Evolutionary conservation across 2,329 filamentous ascomycete species (phyloP).

Genomic region (Plectosphaerella sp.): DNA sequence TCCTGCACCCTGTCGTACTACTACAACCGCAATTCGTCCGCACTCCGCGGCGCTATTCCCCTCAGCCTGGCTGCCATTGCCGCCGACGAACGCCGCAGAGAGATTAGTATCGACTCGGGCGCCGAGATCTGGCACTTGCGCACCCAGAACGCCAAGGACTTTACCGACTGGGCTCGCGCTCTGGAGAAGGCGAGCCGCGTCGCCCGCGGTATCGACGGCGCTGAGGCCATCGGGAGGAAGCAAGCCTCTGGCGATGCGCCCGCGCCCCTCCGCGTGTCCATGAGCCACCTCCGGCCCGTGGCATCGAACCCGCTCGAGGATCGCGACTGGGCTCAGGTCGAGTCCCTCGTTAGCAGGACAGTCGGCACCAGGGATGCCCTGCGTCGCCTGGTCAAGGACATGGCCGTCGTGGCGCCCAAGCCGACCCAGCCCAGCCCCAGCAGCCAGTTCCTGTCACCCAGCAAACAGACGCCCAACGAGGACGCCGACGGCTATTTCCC

Average conservation of each 20-base stretch:
- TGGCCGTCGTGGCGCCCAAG: constrained; percentile 52
- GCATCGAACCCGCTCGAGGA: constrained; percentile 55
- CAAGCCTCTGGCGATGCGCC: constrained; percentile 11
- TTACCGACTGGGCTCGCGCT: constrained; percentile 80
- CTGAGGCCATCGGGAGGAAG: constrained; percentile 16
- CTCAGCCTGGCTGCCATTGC: constrained; percentile 87
- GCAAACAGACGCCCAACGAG: constrained; percentile 26
- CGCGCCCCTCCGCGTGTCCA: constrained; percentile 19
- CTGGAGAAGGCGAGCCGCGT: constrained; percentile 76
- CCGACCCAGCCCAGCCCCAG: constrained; percentile 32
- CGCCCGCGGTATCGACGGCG: constrained; percentile 47
- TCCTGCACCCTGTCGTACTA: constrained; percentile 96
- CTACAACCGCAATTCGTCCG: constrained; percentile 88
- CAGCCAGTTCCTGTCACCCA: constrained; percentile 31
- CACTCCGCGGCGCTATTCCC: constrained; percentile 86
- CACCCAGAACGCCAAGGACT: constrained; percentile 78
- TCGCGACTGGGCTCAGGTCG: constrained; percentile 81
- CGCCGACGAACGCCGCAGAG: constrained; percentile 79
- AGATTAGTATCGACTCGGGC: constrained; percentile 95
- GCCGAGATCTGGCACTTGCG: constrained; percentile 95
- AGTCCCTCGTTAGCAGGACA: constrained; percentile 78
- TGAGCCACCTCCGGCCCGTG: constrained; percentile 18
- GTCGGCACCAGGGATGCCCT: constrained; percentile 86
- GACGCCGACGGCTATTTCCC: constrained; percentile 53
- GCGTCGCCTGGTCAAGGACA: constrained; percentile 79